Base-by-base conservation (phyloP, 139 green algal species). In the Picochlorum costavermella region DNA sequence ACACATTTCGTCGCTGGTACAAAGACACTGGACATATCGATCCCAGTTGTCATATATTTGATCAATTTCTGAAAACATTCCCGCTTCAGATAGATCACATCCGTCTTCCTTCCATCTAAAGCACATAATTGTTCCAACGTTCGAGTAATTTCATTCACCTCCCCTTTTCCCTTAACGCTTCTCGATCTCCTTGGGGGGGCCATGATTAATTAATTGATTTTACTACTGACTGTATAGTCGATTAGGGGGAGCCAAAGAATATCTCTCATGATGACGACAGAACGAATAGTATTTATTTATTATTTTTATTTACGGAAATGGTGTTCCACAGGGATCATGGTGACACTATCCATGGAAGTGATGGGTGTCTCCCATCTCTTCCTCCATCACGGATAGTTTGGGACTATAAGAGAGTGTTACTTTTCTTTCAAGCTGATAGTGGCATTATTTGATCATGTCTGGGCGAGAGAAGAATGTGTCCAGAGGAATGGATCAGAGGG, bases 11-110 rank as follows among this genome's bases (percentile, higher is more conserved):
- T 78, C 56, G 65, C 71, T 45, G 71, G 65, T 20, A 81, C 80
- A 76, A 98, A 97, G 1, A 96, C 78, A 6, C 71, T 69, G 1
- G 78, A 89, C 83, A 98, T 95, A 76, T 98, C 92, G 64, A 98
- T 96, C 50, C 90, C 88, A 58, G 66, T 46, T 23, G 88, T 96
- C 80, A 96, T 92, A 71, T 94, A 94, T 62, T 85, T 88, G 45
- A 97, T 89, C 40, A 98, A 73, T 58, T 87, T 88, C 64, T 85
- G 80, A 63, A 90, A 92, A 23, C 87, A 68, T 10, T 90, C 83
- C 2, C 76, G 74, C 66, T 92, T 94, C 20, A 23, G 14, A 37
- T 61, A 56, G 40, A 76, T 64, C 11, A 78, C 65, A 29, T 78
- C 71, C 6, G 65, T 50, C 30, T 66, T 63, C 11, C 29, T 26